Percentiles rank a stretch among this genome's conserved stretches.
Evolutionary conservation across 2,329 filamentous ascomycete species (phyloP).

Genomic region (Paecilomyces sp.): DNA sequence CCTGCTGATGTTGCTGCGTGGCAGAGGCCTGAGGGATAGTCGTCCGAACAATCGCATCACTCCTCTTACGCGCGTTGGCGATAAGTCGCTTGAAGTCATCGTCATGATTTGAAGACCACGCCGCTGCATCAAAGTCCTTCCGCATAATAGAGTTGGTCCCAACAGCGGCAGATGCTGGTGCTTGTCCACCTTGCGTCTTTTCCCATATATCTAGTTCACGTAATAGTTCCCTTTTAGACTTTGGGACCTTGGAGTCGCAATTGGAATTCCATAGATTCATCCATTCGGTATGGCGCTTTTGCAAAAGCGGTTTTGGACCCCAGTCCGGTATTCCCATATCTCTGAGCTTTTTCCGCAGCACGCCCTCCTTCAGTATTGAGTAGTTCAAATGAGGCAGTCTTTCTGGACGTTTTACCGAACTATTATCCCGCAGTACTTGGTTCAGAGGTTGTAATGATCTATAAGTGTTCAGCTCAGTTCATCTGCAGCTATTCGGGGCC

Average conservation of each 20-base stretch:
- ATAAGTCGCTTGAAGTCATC: conserved; percentile 74
- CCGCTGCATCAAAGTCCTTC: conserved; percentile 78
- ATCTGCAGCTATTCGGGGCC: not conserved
- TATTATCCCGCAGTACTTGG: conserved; percentile 9
- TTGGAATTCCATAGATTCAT: conserved; percentile 95
- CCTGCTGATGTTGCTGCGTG: not conserved
- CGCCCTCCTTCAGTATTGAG: conserved; percentile 71
- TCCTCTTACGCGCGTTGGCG: conserved; percentile 59
- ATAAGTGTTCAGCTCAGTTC: not conserved
- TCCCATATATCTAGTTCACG: conserved; percentile 84
- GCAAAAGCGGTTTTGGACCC: conserved; percentile 63
- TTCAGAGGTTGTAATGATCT: conserved; percentile 16
- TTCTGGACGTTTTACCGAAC: conserved; percentile 41
- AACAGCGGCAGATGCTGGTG: conserved; percentile 24
- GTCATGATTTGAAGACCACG: conserved; percentile 68
- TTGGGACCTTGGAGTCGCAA: conserved; percentile 73
- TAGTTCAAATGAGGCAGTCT: conserved; percentile 78
- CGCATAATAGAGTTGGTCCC: conserved; percentile 55
- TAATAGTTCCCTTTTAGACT: conserved; percentile 62
- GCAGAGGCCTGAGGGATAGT: conserved; percentile 16
- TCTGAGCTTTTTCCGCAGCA: conserved; percentile 70
- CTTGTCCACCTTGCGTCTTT: conserved; percentile 63
- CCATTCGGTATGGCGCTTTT: conserved; percentile 85
- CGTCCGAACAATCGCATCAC: conserved; percentile 20
- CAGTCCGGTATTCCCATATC: conserved; percentile 70